Evolutionary conservation across 2,329 filamentous ascomycete species (phyloP).

Genomic region (Furcasterigmium sp.): DNA sequence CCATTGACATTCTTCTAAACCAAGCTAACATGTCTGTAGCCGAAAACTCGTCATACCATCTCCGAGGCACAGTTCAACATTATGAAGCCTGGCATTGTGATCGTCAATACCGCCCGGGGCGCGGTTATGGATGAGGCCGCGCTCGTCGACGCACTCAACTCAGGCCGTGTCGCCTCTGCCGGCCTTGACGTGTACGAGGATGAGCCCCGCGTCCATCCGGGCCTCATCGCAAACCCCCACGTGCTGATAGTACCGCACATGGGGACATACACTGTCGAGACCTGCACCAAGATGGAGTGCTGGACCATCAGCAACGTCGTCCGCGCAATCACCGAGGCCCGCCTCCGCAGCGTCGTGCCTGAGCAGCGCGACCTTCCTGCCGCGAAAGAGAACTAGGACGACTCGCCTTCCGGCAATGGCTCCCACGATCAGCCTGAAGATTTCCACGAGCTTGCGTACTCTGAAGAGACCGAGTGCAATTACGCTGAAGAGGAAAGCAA

Average conservation of each 20-base stretch:
- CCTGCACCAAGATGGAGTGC: conserved; percentile 64
- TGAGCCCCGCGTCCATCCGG: conserved; percentile 71
- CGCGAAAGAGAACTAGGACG: background rate
- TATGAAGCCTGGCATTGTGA: conserved; percentile 73
- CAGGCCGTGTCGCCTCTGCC: conserved; percentile 62
- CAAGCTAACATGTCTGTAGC: conserved; percentile 47
- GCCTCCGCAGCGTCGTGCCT: conserved; percentile 63
- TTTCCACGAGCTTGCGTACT: too few relatives aligned
- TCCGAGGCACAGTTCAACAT: conserved; percentile 62
- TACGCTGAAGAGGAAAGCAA: too few relatives aligned
- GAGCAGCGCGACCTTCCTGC: conserved; percentile 50
- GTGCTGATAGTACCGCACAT: conserved; percentile 79
- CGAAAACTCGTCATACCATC: conserved; percentile 69
- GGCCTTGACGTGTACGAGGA: conserved; percentile 82
- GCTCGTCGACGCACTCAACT: conserved; percentile 66
- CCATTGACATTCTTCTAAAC: conserved; percentile 71
- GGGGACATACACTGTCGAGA: conserved; percentile 75
- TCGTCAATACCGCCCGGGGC: conserved; percentile 79
- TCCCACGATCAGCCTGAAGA: too few relatives aligned
- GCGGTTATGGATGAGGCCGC: conserved; percentile 79
- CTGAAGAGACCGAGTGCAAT: too few relatives aligned
- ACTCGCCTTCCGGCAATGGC: too few relatives aligned
- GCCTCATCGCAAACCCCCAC: conserved; percentile 62
- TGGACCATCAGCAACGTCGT: conserved; percentile 69
- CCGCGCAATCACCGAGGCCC: conserved; percentile 55